Percentiles rank a stretch among this genome's conserved stretches.
phyloP scores from a whole-genome alignment of 805 yeast species.

The Barnettozyma botsteinii region DNA sequence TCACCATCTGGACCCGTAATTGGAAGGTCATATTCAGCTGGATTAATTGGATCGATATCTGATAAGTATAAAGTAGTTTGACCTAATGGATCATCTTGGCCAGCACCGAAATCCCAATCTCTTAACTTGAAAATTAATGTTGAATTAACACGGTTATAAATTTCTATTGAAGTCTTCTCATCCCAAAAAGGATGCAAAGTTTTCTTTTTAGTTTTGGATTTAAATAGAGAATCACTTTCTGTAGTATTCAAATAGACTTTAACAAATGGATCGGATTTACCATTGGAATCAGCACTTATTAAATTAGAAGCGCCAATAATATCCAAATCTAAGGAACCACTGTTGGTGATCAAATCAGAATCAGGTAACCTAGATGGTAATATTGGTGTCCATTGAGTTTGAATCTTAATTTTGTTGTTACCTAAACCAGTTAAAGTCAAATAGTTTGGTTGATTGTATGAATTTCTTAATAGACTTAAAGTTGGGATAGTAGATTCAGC shows the following conservation, averaged over 20 bases:
- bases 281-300: conserved; percentile 83
- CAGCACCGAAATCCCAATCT: conserved; percentile 95
- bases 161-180: conserved; percentile 52
- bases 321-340: conserved; percentile 62
- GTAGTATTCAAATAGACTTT: conserved; percentile 59
- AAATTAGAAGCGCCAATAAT: conserved; percentile 61
- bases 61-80: conserved; percentile 50
- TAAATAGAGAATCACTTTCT: conserved; percentile 49
- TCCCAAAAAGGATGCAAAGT: conserved; percentile 90
- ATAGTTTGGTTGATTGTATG: conserved; percentile 56
- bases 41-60: conserved; percentile 54
- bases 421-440: conserved; percentile 50
- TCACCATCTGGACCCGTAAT: conserved; percentile 37
- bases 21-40: conserved; percentile 45
- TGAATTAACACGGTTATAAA: conserved; percentile 59
- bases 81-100: conserved; percentile 79
- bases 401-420: conserved; percentile 48
- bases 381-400: conserved; percentile 77
- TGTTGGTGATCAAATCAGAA: conserved; percentile 66
- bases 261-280: conserved; percentile 89
- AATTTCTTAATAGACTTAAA: conserved; percentile 52
- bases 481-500: conserved; percentile 67
- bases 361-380: conserved; percentile 55
- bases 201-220: conserved; percentile 77
- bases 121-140: conserved; percentile 49